phyloP scores from a whole-genome alignment of 2,329 filamentous ascomycete species.

The Thermothelomyces thermophilus region DNA sequence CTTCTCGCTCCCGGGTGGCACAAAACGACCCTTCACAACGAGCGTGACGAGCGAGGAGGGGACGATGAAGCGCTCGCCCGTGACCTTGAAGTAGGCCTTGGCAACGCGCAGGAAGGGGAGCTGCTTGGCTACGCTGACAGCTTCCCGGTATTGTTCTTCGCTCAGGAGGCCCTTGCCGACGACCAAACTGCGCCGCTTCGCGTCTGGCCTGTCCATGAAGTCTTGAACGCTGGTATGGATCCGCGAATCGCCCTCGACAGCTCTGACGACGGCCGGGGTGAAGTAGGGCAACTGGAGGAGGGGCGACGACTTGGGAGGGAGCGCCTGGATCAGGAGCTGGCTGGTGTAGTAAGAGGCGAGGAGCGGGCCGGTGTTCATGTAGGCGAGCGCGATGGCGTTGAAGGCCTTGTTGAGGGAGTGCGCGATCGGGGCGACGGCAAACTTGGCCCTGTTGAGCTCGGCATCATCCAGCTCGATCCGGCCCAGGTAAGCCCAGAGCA shows the following conservation, averaged over 20 bases:
- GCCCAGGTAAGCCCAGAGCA: constrained; percentile 93
- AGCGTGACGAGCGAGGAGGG: constrained; percentile 89
- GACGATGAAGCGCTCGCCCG: constrained; percentile 87
- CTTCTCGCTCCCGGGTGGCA: constrained; percentile 74
- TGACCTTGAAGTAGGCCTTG: constrained; percentile 97
- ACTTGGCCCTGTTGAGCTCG: constrained; percentile 76
- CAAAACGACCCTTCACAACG: constrained; percentile 88
- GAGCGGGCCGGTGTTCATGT: constrained; percentile 74
- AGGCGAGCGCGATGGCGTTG: constrained; percentile 78
- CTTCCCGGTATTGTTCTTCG: constrained; percentile 68
- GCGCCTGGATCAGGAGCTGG: constrained; percentile 84
- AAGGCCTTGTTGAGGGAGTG: constrained; percentile 81
- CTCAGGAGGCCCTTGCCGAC: constrained; percentile 65
- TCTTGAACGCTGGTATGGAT: constrained; percentile 72
- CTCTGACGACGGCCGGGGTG: constrained; percentile 57
- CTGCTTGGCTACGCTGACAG: constrained; percentile 71
- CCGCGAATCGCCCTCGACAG: constrained; percentile 69
- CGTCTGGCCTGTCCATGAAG: constrained; percentile 79
- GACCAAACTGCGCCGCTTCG: constrained; percentile 63
- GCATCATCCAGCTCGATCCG: constrained; percentile 78
- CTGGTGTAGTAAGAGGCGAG: constrained; percentile 73
- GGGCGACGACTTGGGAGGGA: constrained; percentile 75
- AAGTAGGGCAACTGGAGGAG: constrained; percentile 89
- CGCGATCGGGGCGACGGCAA: constrained; percentile 80
- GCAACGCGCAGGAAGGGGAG: constrained; percentile 78